phyloP scores from a whole-genome alignment of 768 basidiomycete species.

The Leccinum imitatum region DNA sequence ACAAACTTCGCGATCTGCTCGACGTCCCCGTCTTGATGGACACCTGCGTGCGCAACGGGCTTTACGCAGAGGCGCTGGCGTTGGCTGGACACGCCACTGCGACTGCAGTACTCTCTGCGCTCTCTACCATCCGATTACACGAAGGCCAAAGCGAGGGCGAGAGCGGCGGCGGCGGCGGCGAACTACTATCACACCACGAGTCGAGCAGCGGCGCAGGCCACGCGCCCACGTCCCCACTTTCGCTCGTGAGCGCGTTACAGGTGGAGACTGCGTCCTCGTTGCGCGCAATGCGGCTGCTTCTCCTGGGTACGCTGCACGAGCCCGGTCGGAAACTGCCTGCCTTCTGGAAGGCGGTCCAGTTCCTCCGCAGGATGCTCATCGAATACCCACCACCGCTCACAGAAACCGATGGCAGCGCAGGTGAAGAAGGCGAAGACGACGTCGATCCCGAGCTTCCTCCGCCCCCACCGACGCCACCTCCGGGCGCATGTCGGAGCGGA shows the following conservation, averaged over 20 bases:
- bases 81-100: constrained; percentile 70
- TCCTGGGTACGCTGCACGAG: constrained; percentile 77
- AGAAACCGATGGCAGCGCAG: too few species aligned
- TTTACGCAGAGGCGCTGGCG: constrained; percentile 89
- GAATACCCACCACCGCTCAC: too few species aligned
- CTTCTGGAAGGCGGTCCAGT: constrained; percentile 86
- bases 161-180: constrained; percentile 5
- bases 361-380: constrained; percentile 85
- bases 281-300: constrained; percentile 67
- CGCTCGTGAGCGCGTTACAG: constrained; percentile 49
- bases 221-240: constrained; percentile 16
- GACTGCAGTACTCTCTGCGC: constrained; percentile 43
- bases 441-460: constrained; percentile 18
- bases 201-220: constrained; percentile 36
- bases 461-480: background rate
- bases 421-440: too few species aligned
- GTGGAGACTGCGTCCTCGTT: constrained; percentile 68
- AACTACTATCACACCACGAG: constrained; percentile 36
- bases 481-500: constrained; percentile 5
- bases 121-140: constrained; percentile 38
- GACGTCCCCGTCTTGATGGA: constrained; percentile 90
- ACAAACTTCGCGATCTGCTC: constrained; percentile 88
- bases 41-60: constrained; percentile 89
- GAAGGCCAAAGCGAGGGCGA: background rate
- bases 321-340: constrained; percentile 82